Base-by-base conservation (phyloP, 2,329 filamentous ascomycete genomes). In the Drechslerella coelobrocha region DNA sequence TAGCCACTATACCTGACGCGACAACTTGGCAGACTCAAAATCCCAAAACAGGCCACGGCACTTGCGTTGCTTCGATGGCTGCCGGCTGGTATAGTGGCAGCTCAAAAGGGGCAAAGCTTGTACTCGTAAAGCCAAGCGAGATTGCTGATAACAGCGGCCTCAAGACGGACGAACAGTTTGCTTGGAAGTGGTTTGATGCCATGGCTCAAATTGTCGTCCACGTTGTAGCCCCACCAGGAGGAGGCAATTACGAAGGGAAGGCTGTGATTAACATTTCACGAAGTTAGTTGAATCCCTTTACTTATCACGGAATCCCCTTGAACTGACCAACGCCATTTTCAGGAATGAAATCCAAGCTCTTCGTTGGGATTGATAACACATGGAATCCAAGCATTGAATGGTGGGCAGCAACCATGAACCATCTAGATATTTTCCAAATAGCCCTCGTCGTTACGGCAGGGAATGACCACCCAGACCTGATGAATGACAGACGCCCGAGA, bases 251-350 rank as follows among this genome's bases (percentile, higher is more conserved):
- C 23, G 14, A 21, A n/a, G 12, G 29, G 7, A 60, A 60, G 23
- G 43, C 56, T 43, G 56, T 60, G 5, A 31, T 60, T 12, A 60
- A 60, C 21, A 27, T 60, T 8, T 60, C 56, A 2, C 17, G 12
- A 43, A 12, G 56, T 60, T 6, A 27, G 56, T 51, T 9, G 19
- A 4, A 41, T 19, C n/a, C 14, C 19, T 17, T 7, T 5, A 51
- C 21, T 7, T 1, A 1, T 34, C 17, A 12, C 29, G 23, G 12
- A 17, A 26, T 19, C 21, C 5, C 5, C 17, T 43, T 10, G 17
- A 1, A 50, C 39, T 48, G 39, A 59, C 17, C 2, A 14, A 19
- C 7, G 14, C 17, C 27, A 2, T 27, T 57, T 21, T 2, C 19
- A 59, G 55, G n/a, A 5, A 31, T 59, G 41, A 10, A 23, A 14